These are phyloP conservation scores for Penium margaritaceum DNA, from an alignment of 139 green algal species.

Conservation along the genomic window DNA sequence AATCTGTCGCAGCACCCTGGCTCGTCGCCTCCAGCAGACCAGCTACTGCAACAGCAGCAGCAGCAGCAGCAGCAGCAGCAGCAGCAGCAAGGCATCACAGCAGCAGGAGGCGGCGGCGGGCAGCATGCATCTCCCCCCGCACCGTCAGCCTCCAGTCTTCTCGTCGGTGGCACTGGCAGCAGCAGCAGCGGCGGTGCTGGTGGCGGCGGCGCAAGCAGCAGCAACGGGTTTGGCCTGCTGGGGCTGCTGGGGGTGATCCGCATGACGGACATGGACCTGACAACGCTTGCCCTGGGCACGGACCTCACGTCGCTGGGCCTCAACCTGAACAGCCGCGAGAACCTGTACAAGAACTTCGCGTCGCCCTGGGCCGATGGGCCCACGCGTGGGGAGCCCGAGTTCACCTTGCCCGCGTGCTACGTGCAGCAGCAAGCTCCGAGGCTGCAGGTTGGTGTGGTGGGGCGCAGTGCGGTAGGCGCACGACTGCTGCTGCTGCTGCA, in stretches of 20 bases:
- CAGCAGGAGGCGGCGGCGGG: too few species aligned
- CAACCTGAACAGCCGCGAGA: constrained; percentile 79
- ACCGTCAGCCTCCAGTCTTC: neutral
- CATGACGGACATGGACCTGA: constrained; percentile 84
- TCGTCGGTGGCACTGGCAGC: neutral
- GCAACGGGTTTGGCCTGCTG: constrained; percentile 69
- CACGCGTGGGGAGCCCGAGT: constrained; percentile 70
- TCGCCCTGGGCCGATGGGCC: constrained; percentile 74
- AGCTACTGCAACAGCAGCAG: constrained; percentile 2
- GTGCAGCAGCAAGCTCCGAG: constrained; percentile 60
- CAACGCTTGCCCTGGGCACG: constrained; percentile 85
- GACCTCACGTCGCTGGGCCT: constrained; percentile 92
- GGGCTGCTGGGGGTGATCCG: constrained; percentile 85
- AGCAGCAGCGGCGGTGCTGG: neutral
- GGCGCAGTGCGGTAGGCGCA: too few species aligned
- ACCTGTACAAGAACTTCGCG: constrained; percentile 73
- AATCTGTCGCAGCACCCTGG: too few species aligned
- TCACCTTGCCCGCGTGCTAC: constrained; percentile 75
- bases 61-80: constrained; percentile 26
- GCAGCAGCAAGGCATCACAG: constrained; percentile 11
- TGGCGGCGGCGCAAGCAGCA: neutral
- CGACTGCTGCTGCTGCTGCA: too few species aligned
- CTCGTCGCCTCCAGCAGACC: too few species aligned
- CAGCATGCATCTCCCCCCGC: neutral
- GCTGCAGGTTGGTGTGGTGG: constrained; percentile 42